Conservation (phyloP, 2,329 filamentous ascomycete genomes). For the Colletotrichum spinosum region DNA sequence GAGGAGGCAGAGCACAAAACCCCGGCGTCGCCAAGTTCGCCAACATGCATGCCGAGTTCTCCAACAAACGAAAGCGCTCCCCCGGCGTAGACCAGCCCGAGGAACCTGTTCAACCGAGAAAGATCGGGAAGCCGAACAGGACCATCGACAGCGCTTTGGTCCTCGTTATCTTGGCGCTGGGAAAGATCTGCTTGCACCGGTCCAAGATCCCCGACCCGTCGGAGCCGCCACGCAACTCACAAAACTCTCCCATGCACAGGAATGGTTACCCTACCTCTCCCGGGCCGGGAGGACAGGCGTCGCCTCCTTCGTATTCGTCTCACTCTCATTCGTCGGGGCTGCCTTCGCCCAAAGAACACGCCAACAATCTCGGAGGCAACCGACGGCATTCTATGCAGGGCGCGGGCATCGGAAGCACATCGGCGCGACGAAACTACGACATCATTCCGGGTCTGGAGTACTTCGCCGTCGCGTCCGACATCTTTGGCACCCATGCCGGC, state of each 20-base stretch:
- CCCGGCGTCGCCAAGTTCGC: constrained; percentile 46
- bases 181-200: constrained; percentile 78
- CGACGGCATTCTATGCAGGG: constrained; percentile 66
- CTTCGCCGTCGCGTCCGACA: constrained; percentile 87
- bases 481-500: constrained; percentile 83
- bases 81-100: constrained; percentile 45
- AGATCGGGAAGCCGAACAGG: constrained; percentile 65
- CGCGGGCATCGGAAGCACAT: constrained; percentile 32
- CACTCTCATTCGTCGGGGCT: constrained; percentile 63
- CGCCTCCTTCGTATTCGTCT: constrained; percentile 58
- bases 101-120: constrained; percentile 40
- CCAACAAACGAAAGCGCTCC: constrained; percentile 67
- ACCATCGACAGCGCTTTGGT: constrained; percentile 86
- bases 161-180: constrained; percentile 84
- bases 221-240: constrained; percentile 50
- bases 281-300: constrained; percentile 56
- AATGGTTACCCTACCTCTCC: constrained; percentile 66
- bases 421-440: constrained; percentile 75
- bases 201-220: constrained; percentile 66
- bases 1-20: constrained; percentile 29
- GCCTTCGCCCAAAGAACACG: constrained; percentile 64
- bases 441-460: constrained; percentile 91
- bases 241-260: constrained; percentile 50
- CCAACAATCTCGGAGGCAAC: constrained; percentile 52
- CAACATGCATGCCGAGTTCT: constrained; percentile 5